These are phyloP conservation scores for Oryza meridionalis DNA, from an alignment of 176 grass and related monocot species.

Conservation along the genomic window DNA sequence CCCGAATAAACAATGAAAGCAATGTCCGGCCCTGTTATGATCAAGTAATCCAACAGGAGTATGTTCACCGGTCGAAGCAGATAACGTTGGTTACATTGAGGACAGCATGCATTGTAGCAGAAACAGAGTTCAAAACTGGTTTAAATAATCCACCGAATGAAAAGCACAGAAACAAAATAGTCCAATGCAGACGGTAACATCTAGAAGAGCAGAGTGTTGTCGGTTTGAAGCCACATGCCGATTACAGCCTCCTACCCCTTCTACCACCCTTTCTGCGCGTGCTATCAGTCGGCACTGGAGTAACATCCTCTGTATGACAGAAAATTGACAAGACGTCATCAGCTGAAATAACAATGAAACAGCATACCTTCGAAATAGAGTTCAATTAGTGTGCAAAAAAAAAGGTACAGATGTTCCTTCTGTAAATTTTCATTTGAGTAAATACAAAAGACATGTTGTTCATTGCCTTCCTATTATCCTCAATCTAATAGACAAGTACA, in stretches of 20 bases:
- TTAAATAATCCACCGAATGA: not conserved
- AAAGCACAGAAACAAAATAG: not conserved
- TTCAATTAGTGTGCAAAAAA: not conserved
- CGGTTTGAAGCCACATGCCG: not conserved
- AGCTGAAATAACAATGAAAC: not conserved
- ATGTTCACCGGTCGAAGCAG: not conserved
- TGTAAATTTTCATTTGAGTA: not conserved
- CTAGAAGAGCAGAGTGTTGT: not conserved
- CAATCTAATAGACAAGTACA: not conserved
- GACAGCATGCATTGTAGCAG: not conserved
- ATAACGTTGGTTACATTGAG: not conserved
- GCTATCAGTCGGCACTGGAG: constrained; percentile 61
- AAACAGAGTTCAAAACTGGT: not conserved
- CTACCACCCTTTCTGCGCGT: constrained; percentile 66
- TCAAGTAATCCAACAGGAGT: too few species aligned
- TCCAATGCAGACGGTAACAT: constrained; percentile 22
- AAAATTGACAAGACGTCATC: not conserved
- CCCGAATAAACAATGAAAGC: not conserved
- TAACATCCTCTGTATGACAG: constrained; percentile 52
- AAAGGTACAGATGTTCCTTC: not conserved
- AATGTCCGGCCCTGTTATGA: not conserved
- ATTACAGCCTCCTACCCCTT: constrained; percentile 63
- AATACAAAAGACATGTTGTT: not conserved
- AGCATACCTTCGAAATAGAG: too few species aligned
- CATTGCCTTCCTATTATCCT: not conserved